phyloP scores from a whole-genome alignment of 106 monocot species.

The Apostasia shenzhenica region DNA sequence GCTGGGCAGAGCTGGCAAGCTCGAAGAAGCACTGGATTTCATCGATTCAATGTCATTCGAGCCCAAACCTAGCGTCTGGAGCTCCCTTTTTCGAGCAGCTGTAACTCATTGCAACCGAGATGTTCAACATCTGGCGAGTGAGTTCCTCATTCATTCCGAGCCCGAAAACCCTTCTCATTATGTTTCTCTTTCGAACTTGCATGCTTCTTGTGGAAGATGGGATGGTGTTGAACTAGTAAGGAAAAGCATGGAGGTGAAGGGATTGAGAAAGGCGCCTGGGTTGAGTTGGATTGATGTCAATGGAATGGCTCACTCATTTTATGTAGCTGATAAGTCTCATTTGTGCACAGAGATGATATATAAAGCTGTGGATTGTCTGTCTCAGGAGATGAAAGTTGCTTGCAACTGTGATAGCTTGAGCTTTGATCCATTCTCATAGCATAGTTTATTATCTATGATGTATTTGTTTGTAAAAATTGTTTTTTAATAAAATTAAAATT shows the following conservation, averaged over 20 bases:
- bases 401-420: slow-evolving; percentile 6
- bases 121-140: slow-evolving; percentile 47
- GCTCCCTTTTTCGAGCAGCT: slow-evolving; percentile 52
- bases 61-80: slow-evolving; percentile 55
- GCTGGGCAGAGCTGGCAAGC: slow-evolving; percentile 52
- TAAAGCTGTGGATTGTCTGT: slow-evolving; percentile 19
- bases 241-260: slow-evolving; percentile 38
- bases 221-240: slow-evolving; percentile 49
- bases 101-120: slow-evolving; percentile 32
- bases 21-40: slow-evolving; percentile 54
- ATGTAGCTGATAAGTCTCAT: slow-evolving; percentile 44
- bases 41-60: slow-evolving; percentile 38
- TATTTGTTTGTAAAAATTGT: no score
- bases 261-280: slow-evolving; percentile 53
- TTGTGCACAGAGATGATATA: slow-evolving; percentile 25
- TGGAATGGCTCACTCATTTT: slow-evolving; percentile 20
- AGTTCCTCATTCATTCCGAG: slow-evolving; percentile 49
- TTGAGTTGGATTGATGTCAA: slow-evolving; percentile 64
- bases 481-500: no score
- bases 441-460: no score
- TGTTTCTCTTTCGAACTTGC: slow-evolving; percentile 59
- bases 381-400: slow-evolving; percentile 19
- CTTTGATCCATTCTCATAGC: neutral
- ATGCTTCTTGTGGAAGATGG: slow-evolving; percentile 72
- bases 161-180: slow-evolving; percentile 54